Conservation (phyloP, 225 moss, liverwort and hornwort genomes). For the Sphagnum contortum region DNA sequence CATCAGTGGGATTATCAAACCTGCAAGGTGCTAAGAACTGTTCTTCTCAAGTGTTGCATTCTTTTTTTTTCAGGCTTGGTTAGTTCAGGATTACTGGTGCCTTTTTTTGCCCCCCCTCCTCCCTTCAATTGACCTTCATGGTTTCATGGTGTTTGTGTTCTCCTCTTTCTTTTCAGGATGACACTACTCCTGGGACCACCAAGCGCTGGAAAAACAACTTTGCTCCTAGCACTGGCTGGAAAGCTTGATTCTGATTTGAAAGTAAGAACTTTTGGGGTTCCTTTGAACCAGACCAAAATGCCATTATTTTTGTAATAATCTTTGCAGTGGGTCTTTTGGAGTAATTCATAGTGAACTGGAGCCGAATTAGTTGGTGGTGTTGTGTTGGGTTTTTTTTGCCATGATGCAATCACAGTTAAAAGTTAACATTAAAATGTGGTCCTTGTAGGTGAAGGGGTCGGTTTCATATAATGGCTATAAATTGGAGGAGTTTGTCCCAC, state of each 20-base stretch:
- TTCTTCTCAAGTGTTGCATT: too few relatives aligned
- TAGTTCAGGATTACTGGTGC: background rate
- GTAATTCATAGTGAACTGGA: background rate
- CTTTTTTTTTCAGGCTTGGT: too few relatives aligned
- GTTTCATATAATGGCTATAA: slow-evolving; percentile 26
- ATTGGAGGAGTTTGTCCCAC: slow-evolving; percentile 22
- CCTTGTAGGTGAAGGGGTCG: slow-evolving; percentile 4
- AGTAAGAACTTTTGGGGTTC: background rate
- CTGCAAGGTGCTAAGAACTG: slow-evolving; percentile 31
- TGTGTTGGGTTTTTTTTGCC: background rate
- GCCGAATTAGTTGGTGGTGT: background rate
- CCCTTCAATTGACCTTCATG: background rate
- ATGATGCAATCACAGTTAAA: too few relatives aligned
- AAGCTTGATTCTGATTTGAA: slow-evolving; percentile 13
- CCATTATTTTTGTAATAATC: background rate
- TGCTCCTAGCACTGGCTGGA: slow-evolving; percentile 22
- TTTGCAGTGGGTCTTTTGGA: too few relatives aligned
- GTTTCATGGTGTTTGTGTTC: too few relatives aligned
- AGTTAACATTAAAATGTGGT: too few relatives aligned
- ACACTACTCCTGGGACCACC: slow-evolving; percentile 27
- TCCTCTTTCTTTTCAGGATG: slow-evolving; percentile 3
- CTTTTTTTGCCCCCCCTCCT: background rate
- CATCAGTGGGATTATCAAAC: slow-evolving; percentile 66
- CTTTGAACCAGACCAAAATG: background rate
- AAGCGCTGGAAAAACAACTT: slow-evolving; percentile 22